Percentiles rank a stretch among this genome's conserved stretches.
Evolutionary conservation across 2,329 filamentous ascomycete species (phyloP).

Genomic region (Moelleriella libera): DNA sequence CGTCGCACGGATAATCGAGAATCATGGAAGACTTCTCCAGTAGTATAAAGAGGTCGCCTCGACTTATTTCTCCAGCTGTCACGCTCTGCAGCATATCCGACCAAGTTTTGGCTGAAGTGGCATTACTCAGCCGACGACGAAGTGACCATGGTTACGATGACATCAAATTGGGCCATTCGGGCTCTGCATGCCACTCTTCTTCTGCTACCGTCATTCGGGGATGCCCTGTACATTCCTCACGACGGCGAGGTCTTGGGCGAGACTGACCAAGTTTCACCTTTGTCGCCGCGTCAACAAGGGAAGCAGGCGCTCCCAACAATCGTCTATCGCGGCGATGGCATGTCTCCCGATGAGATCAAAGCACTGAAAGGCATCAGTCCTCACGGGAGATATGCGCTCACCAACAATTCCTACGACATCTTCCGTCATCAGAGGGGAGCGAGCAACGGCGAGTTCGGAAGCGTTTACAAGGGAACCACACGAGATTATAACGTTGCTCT

Average conservation of each 20-base stretch:
- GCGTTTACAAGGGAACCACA: neutral
- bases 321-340: neutral
- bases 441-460: neutral
- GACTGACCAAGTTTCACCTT: neutral
- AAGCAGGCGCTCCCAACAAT: neutral
- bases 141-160: too few relatives aligned
- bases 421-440: neutral
- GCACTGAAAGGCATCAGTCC: neutral
- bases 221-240: neutral
- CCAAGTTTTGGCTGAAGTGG: too few relatives aligned
- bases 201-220: neutral
- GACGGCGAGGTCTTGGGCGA: neutral
- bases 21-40: too few relatives aligned
- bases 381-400: neutral
- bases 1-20: too few relatives aligned
- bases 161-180: neutral
- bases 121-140: too few relatives aligned
- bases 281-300: neutral
- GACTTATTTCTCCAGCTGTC: too few relatives aligned
- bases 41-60: too few relatives aligned
- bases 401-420: neutral
- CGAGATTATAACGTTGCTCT: neutral
- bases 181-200: neutral
- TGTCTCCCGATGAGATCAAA: neutral
- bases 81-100: too few relatives aligned